Evolutionary conservation across 2,329 filamentous ascomycete species (phyloP).

Genomic region (Tolypocladium capitatum): DNA sequence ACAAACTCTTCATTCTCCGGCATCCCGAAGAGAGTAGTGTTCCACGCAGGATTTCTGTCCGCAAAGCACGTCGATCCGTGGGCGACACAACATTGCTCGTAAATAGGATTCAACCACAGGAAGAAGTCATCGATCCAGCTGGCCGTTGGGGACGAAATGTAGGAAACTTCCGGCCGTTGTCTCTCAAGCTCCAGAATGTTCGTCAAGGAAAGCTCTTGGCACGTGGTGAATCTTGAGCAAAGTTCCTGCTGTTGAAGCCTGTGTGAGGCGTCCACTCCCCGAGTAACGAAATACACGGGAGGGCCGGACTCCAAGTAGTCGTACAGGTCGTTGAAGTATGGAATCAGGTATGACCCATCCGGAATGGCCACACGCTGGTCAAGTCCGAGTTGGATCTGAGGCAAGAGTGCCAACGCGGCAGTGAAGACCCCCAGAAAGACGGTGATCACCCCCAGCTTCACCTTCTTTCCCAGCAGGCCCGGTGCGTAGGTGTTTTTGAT

Average conservation of each 20-base stretch:
- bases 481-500: constrained; percentile 87
- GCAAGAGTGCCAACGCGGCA: constrained; percentile 71
- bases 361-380: constrained; percentile 94
- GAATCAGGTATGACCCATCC: constrained; percentile 84
- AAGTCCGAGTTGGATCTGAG: constrained; percentile 71
- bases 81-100: constrained; percentile 59
- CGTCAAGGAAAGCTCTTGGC: constrained; percentile 67
- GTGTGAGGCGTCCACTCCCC: constrained; percentile 64
- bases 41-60: constrained; percentile 68
- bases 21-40: constrained; percentile 80
- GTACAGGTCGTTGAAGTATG: constrained; percentile 93
- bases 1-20: constrained; percentile 87
- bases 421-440: constrained; percentile 82
- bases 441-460: constrained; percentile 63
- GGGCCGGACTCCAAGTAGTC: constrained; percentile 83
- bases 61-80: constrained; percentile 64
- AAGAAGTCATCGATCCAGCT: constrained; percentile 98
- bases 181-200: constrained; percentile 91
- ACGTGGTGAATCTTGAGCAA: constrained; percentile 84
- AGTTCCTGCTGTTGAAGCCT: constrained; percentile 69
- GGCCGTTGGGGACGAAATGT: constrained; percentile 75
- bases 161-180: constrained; percentile 77
- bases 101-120: constrained; percentile 83
- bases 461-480: constrained; percentile 61
- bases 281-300: constrained; percentile 91